Evolutionary conservation across 2,329 filamentous ascomycete genomes (phyloP).

Genomic region (Kalaharituber pfeilii): DNA sequence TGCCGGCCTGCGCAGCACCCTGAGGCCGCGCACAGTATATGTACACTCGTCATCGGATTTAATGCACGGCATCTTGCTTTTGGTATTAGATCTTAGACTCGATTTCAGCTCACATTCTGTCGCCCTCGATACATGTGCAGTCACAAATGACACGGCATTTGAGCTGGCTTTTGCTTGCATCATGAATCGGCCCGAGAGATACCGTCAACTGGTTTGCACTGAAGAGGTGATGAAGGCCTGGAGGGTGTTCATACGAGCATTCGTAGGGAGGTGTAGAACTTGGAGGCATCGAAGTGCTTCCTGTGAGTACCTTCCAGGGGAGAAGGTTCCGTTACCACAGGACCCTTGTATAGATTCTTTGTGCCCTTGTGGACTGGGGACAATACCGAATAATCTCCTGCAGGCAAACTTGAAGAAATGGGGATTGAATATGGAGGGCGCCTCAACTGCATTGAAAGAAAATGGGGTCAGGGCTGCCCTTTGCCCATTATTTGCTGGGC

Average conservation of each 20-base stretch:
- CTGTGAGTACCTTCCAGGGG: constrained; percentile 24
- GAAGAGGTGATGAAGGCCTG: constrained; percentile 14
- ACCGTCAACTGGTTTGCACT: neutral
- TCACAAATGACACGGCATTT: constrained; percentile 9
- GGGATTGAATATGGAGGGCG: neutral
- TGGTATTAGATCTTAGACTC: constrained; percentile 22
- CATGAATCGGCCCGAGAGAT: neutral
- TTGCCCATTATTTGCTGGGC: constrained; percentile 21
- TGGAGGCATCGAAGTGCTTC: constrained; percentile 25
- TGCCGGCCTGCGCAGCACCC: no score
- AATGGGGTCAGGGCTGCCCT: constrained; percentile 25
- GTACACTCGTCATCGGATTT: neutral
- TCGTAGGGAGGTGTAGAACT: constrained; percentile 27
- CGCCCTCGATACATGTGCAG: constrained; percentile 25
- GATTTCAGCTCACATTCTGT: constrained; percentile 23
- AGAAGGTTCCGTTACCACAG: constrained; percentile 21
- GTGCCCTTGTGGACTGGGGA: constrained; percentile 26
- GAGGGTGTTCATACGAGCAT: constrained; percentile 25
- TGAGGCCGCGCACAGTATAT: neutral
- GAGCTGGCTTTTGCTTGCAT: neutral
- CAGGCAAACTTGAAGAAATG: constrained; percentile 18
- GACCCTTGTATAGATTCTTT: constrained; percentile 19
- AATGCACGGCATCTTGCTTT: constrained; percentile 13
- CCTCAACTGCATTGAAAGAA: constrained; percentile 15
- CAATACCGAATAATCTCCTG: constrained; percentile 19